Evolutionary conservation across 345 rosid species (phyloP).

Genomic region (Rubroshorea leprosula): DNA sequence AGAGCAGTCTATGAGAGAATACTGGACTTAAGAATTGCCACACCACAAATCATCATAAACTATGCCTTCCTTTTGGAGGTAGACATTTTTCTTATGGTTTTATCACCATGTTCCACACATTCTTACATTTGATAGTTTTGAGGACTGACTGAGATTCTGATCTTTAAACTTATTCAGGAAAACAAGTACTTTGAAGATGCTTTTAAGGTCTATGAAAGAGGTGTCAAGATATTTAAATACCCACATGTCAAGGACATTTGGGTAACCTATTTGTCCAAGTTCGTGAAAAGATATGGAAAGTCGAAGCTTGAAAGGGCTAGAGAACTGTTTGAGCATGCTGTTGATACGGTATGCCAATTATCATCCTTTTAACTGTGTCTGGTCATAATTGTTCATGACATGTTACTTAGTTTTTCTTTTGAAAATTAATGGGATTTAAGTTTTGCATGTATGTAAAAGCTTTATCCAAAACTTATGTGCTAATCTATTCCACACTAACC

Average conservation of each 20-base stretch:
- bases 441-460: too few species aligned
- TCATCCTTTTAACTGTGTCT: constrained; percentile 2
- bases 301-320: constrained; percentile 89
- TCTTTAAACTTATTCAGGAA: constrained; percentile 40
- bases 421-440: neutral
- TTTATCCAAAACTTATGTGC: too few species aligned
- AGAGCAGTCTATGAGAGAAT: constrained; percentile 90
- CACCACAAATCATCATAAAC: constrained; percentile 89
- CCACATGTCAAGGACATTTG: constrained; percentile 97
- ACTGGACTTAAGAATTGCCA: constrained; percentile 88
- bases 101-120: neutral
- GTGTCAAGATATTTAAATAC: constrained; percentile 93
- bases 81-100: constrained; percentile 6
- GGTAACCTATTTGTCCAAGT: constrained; percentile 88
- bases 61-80: constrained; percentile 81
- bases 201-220: constrained; percentile 95
- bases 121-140: neutral
- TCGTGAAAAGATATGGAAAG: constrained; percentile 85
- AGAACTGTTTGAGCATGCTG: constrained; percentile 91
- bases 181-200: constrained; percentile 96
- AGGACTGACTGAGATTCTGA: constrained; percentile 5
- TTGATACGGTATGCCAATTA: constrained; percentile 53
- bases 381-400: neutral
- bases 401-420: neutral
- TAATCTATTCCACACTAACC: neutral